Base-by-base conservation (phyloP, 495 filamentous ascomycete genomes). In the Penicillium ochrochloron region DNA sequence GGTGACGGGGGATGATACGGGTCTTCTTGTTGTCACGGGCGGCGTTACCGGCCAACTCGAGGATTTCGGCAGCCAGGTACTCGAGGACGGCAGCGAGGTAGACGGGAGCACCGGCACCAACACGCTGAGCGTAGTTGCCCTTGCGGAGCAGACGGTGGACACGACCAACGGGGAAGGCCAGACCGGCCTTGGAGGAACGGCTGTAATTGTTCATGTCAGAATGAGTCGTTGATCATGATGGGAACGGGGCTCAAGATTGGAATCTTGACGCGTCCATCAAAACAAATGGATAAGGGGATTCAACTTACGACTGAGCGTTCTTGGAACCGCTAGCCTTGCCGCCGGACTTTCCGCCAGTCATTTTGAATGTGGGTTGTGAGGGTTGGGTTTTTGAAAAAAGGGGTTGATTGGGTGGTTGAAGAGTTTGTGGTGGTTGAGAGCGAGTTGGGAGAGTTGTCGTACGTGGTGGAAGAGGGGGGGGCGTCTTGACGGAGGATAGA, bases 11-110 rank as follows among this genome's bases (percentile, higher is more conserved):
- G 70, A 98, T 99, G 85, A 99, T 99, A 91, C 95, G 93, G 65
- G 94, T 99, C 89, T 97, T 98, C 92, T 99, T 99, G 90, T 98
- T 98, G 83, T 99, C 95, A 77, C 95, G 94, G 62, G 95, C 95
- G 68, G 95, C 95, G 78, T 99, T 99, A 73, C 95, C 95, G 78
- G 95, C 95, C 82, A 99, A 85, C 83, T 99, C 95, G 77, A 99
- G 93, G 64, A 99, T 97, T 82, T 99, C 95, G 65, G 95, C 95
- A 65, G 95, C 94, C 61, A 99, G 91, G 74, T 99, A 99, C 85
- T 99, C 95, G 42, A 99, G 93, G 41, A 99, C 95, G 59, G 95
- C 95, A 67, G 95, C 95, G 69, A 99, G 90, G 77, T 99, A 99
- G 75, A 99, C 95, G 67, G 95, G 95, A 70, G 95, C 95, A 87